Evolutionary conservation across 2,329 filamentous ascomycete species (phyloP), one percentile per base, ranked within the genome.

Genomic region (Sporothrix euskadiensis): DNA sequence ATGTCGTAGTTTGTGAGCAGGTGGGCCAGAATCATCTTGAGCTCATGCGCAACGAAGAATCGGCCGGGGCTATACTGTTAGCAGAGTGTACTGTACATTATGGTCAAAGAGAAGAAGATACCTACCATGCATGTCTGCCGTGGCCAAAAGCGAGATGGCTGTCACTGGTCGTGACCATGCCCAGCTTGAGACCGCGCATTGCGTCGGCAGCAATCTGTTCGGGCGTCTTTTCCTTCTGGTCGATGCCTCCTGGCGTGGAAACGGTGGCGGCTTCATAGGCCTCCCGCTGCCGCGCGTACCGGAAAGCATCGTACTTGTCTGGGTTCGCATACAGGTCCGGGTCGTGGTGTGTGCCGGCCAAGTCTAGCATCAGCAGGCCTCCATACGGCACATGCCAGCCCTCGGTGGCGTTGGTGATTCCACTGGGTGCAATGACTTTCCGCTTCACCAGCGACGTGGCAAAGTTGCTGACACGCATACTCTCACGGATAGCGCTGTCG

Each of bases 131-230:
- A 77, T 89, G 87, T 75, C 85, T 81, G 8, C 88, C 88, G 74
- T 89, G 86, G 0, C 88, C 87, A 78, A 90, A 90, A 0, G 85
- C 81, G 26, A 89, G 78, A 76, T 87, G 85, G 8, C 80, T 78
- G 52, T 85, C 81, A 49, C 84, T 85, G 1, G 87, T 88, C 5
- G 86, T 86, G 14, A 88, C 85, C 81, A 89, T 84, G 3, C 86
- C 84, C 19, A 85, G 76, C 78, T 84, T 83, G 59, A 83, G 84
- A 19, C 79, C 77, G 57, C 76, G 78, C 61, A 84, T 75, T 0
- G 77, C 79, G 14, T 81, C 80, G 2, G 79, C 80, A 0, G 75
- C 56, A 32, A 78, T 79, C 69, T 79, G 79, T 71, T 80, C 77
- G 16, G 57, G 59, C 30, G 57, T 59, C 39, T 59, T 54, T 6